A percentile compares a stretch with the other conserved stretches of the same genome.
Evolutionary conservation across 2,329 filamentous ascomycete genomes (phyloP).

Genomic region (Sporothrix euskadiensis): DNA sequence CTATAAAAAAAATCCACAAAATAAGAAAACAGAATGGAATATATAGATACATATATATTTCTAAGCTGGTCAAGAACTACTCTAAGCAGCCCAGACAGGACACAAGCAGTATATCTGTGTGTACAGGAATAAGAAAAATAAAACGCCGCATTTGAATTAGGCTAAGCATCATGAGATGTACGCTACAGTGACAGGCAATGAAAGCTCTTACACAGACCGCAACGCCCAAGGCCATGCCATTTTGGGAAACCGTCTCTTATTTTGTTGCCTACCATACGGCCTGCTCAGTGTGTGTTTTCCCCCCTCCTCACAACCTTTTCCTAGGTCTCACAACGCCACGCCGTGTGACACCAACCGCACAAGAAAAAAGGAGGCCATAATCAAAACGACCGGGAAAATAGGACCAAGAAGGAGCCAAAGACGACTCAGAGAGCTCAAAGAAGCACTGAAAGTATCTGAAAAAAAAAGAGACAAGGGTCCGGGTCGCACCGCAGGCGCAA

Average conservation of each 20-base stretch:
- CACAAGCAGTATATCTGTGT: too few relatives aligned
- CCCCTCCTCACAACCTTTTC: background rate
- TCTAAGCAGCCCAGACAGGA: too few relatives aligned
- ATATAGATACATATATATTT: too few relatives aligned
- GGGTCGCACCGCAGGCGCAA: conserved; percentile 4
- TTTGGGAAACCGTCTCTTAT: too few relatives aligned
- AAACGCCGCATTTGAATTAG: background rate
- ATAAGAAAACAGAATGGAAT: too few relatives aligned
- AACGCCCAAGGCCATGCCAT: background rate
- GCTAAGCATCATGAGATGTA: background rate
- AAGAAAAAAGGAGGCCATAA: background rate
- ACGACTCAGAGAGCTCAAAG: background rate
- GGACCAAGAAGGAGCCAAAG: background rate
- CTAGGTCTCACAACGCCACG: background rate
- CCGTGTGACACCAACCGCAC: conserved; percentile 1
- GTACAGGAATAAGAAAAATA: too few relatives aligned
- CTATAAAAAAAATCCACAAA: too few relatives aligned
- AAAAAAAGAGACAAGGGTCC: background rate
- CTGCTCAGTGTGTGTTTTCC: background rate
- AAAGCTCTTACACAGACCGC: background rate
- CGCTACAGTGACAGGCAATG: background rate
- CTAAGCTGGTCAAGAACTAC: too few relatives aligned
- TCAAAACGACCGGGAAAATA: background rate
- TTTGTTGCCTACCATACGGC: background rate
- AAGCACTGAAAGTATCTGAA: background rate